Conservation (phyloP, 768 basidiomycete genomes). For the Leccinum uliginosum region DNA sequence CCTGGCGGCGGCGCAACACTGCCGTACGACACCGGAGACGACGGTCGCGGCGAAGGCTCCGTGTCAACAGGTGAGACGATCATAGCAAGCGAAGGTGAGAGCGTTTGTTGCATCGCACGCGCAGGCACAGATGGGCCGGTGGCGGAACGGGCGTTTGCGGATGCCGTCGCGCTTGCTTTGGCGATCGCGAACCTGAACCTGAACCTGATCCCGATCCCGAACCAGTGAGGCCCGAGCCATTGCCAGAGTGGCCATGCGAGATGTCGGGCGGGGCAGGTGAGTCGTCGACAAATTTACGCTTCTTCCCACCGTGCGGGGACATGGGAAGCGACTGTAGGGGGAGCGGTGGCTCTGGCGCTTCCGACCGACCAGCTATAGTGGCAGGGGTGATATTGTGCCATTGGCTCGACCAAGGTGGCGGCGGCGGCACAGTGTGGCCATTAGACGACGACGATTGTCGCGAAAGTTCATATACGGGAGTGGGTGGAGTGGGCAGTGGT, state of each 20-base stretch:
- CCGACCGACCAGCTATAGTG: constrained; percentile 18
- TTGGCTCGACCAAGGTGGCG: constrained; percentile 32
- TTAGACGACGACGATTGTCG: constrained; percentile 30
- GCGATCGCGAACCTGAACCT: constrained; percentile 30
- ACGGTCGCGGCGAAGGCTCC: constrained; percentile 30
- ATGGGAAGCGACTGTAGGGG: constrained; percentile 10
- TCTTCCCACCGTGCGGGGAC: constrained; percentile 31
- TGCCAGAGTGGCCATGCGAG: constrained; percentile 6
- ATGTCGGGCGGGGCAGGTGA: constrained; percentile 26
- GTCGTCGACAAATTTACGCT: constrained; percentile 33
- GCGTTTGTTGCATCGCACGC: constrained; percentile 32
- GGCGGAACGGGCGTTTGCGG: constrained; percentile 32
- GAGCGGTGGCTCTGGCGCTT: constrained; percentile 21
- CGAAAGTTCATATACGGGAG: constrained; percentile 31
- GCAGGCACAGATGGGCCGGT: constrained; percentile 20
- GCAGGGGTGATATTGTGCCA: constrained; percentile 23
- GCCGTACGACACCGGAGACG: constrained; percentile 24
- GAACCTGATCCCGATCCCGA: constrained; percentile 11
- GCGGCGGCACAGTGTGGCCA: constrained; percentile 32
- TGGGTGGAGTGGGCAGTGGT: constrained; percentile 31
- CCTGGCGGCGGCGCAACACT: constrained; percentile 9
- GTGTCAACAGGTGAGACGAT: constrained; percentile 33
- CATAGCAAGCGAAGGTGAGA: constrained; percentile 33
- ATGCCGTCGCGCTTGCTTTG: constrained; percentile 32
- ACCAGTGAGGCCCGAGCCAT: background rate